Evolutionary conservation across 306 rosid genomes (phyloP).

Genomic region (Ormosia emarginata): DNA sequence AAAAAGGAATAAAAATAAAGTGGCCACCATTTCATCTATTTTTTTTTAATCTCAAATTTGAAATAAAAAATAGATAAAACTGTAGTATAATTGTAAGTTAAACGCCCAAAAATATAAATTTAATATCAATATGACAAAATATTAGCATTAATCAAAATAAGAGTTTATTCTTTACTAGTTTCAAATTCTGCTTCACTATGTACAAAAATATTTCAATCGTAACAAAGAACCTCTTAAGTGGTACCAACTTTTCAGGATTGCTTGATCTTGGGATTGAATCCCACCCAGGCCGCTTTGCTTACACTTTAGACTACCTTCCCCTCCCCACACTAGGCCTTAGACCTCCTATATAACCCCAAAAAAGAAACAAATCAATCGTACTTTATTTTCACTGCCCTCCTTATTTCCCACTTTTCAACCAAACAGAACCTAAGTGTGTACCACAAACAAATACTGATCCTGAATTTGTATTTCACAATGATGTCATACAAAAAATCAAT

Average conservation of each 20-base stretch:
- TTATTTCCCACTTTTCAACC: not conserved
- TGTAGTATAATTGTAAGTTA: not conserved
- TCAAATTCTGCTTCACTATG: not conserved
- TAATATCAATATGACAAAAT: not conserved
- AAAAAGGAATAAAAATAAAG: not conserved
- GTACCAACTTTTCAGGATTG: not conserved
- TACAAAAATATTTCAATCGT: not conserved
- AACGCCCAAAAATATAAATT: not conserved
- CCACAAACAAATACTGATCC: not conserved
- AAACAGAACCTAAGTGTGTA: not conserved
- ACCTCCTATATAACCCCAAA: not conserved
- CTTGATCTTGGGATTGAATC: not conserved
- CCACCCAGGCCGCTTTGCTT: not conserved
- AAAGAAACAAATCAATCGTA: not conserved
- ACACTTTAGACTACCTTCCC: not conserved
- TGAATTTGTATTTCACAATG: constrained; percentile 5
- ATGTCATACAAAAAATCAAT: not conserved
- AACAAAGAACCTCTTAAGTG: not conserved
- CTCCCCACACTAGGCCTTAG: not conserved
- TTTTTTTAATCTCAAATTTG: not conserved
- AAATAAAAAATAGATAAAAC: not conserved
- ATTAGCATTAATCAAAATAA: not conserved
- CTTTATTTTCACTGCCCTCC: not conserved
- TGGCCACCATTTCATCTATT: constrained; percentile 16
- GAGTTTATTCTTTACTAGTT: not conserved